phyloP scores from a whole-genome alignment of 208 protist species.

The Leishmania guyanensis region DNA sequence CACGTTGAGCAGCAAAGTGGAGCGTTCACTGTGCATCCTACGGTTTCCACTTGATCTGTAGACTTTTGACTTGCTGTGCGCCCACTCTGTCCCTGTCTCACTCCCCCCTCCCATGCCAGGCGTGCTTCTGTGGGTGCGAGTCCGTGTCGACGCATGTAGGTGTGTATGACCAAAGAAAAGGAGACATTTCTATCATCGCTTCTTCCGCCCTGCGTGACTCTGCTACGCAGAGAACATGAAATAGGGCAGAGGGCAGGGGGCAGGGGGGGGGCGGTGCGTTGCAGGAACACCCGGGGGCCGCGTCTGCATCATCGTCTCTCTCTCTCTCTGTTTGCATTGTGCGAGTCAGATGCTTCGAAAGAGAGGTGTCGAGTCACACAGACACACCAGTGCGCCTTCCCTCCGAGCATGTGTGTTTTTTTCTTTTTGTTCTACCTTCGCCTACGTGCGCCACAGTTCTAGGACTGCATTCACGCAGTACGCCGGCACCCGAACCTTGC shows the following conservation, averaged over 20 bases:
- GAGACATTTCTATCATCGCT: background rate
- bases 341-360: background rate
- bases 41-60: background rate
- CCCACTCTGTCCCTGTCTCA: background rate
- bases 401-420: background rate
- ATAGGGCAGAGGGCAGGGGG: background rate
- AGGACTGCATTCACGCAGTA: constrained; percentile 49
- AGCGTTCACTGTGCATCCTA: background rate
- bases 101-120: background rate
- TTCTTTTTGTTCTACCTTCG: background rate
- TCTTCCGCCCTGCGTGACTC: background rate
- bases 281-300: background rate
- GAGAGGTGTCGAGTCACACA: background rate
- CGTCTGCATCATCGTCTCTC: background rate
- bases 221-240: background rate
- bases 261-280: background rate
- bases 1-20: background rate
- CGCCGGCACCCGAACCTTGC: constrained; percentile 10
- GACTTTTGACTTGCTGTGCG: background rate
- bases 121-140: no score
- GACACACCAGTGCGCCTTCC: background rate
- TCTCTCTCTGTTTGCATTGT: background rate
- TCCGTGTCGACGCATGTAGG: background rate
- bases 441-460: constrained; percentile 38
- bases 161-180: background rate